Conservation (phyloP, 495 filamentous ascomycete genomes). For the Tuber borchii region DNA sequence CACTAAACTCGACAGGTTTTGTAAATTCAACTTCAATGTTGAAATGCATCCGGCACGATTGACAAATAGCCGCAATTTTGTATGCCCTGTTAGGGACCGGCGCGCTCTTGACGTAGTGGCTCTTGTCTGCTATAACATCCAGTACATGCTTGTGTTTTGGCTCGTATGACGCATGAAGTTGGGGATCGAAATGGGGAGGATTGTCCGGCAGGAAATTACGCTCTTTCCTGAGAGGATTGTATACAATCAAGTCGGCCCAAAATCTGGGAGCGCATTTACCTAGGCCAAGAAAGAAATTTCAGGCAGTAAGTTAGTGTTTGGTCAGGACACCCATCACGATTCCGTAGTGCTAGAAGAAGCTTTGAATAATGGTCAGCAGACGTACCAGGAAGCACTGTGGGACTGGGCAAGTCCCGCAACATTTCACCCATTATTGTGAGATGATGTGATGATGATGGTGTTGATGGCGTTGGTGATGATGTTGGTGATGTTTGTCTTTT, state of each 20-base stretch:
- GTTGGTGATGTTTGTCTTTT: background rate
- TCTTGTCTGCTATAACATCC: constrained; percentile 22
- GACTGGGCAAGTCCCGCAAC: constrained; percentile 30
- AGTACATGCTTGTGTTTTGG: constrained; percentile 30
- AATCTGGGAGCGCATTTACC: constrained; percentile 37
- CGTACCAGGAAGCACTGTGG: constrained; percentile 27
- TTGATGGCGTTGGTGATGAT: constrained; percentile 2
- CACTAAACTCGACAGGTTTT: constrained; percentile 16
- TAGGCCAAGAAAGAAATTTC: constrained; percentile 45
- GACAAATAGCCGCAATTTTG: constrained; percentile 33
- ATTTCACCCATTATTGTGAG: constrained; percentile 12
- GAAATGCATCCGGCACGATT: constrained; percentile 35
- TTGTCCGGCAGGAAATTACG: constrained; percentile 28
- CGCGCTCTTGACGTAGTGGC: constrained; percentile 8
- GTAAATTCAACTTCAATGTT: constrained; percentile 29
- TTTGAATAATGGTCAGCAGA: constrained; percentile 1
- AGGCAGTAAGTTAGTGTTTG: constrained; percentile 22
- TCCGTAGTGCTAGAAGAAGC: constrained; percentile 1
- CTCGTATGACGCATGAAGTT: background rate
- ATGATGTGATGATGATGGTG: constrained; percentile 41
- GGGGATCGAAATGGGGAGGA: constrained; percentile 16
- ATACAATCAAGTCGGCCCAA: constrained; percentile 30
- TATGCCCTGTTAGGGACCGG: constrained; percentile 17
- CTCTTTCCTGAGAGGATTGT: constrained; percentile 28
- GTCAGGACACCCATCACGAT: background rate